Evolutionary conservation across 2,329 filamentous ascomycete genomes (phyloP), one percentile per base, ranked within the genome.

Genomic region (Hypoxylon sp.): DNA sequence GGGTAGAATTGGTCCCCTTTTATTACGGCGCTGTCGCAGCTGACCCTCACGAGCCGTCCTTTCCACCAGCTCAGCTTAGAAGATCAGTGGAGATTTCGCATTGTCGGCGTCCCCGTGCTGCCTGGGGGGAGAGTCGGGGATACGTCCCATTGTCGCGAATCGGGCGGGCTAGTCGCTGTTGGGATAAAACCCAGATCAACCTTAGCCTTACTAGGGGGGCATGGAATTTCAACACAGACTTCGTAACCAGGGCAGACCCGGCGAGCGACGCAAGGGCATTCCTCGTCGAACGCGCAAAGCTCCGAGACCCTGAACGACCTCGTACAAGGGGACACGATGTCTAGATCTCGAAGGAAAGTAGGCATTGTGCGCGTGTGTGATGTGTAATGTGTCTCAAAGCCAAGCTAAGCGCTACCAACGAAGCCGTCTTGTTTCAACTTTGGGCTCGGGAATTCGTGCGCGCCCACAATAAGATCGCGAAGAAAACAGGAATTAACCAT

Each of bases 1-100:
- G 39, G 35, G 39, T n/a, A 54, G 31, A n/a, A 52, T 29, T 57
- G 29, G 29, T 31, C 29, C 37, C 37, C 31, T 53, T 27, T 27
- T 48, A 53, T 24, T 42, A 61, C 42, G 52, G 11, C 57, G 58
- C 39, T 35, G 24, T 42, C 58, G 17, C 42, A 50, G 62, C 55
- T 60, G 62, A 60, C 58, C 47, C 15, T 52, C 46, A 47, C 31
- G 52, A 58, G 32, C 48, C 37, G 31, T 46, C 48, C 37, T 52
- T 6, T 56, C 44, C 44, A 32, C 31, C 58, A 55, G 42, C 59
- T 67, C 64, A 62, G 64, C 64, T 67, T 59, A 62, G 58, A 59
- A 63, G 59, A 60, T 60, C 50, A 52, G 65, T 68, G 65, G 60
- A 48, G 55, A 56, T 31, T 31, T 37, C 21, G 24, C 31, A 56